Evolutionary conservation across 2,329 filamentous ascomycete genomes (phyloP), one percentile per base, ranked within the genome.

Genomic region (Alternaria sp.): DNA sequence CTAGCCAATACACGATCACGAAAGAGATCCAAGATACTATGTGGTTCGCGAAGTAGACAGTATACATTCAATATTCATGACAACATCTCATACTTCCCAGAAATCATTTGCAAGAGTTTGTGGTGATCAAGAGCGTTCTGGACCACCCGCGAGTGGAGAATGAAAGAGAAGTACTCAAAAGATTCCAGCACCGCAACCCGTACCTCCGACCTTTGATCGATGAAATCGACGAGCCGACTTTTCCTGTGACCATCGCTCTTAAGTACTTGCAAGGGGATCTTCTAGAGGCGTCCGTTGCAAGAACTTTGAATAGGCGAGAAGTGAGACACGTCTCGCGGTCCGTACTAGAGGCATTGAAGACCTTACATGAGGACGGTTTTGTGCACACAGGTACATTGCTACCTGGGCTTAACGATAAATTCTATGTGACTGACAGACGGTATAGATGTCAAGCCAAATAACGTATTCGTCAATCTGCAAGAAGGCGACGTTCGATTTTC

Each of bases 391-490:
- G 65, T 69, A 66, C 34, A 10, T 1, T 49, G 49, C 25, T 20
- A 55, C 38, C 30, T 34, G 40, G 4, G 10, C 18, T 46, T 45
- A 34, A 11, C 4, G 7, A 50, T 27, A 2, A 32, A 46, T 46
- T 20, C 3, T 58, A 4, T 52, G 20, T 43, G 30, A 38, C 52
- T 68, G 28, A 65, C 18, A 14, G 0, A 41, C 3, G 3, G 1
- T 25, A 6, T 6, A 75, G 73, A 76, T 59, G 54, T 74, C 52
- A 81, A 80, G 53, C 77, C 71, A n/a, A 68, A 79, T 38, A 80
- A 80, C 55, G 71, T 80, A 18, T 75, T 80, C 40, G 71, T 78
- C 22, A 78, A 79, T 59, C 70, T 74, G 48, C 65, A 69, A 57
- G 44, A 65, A 60, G 64, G 68, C 52, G 66, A 67, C 51, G 64